phyloP scores from a whole-genome alignment of 139 green algal genomes.

The Coelastrella sp. region DNA sequence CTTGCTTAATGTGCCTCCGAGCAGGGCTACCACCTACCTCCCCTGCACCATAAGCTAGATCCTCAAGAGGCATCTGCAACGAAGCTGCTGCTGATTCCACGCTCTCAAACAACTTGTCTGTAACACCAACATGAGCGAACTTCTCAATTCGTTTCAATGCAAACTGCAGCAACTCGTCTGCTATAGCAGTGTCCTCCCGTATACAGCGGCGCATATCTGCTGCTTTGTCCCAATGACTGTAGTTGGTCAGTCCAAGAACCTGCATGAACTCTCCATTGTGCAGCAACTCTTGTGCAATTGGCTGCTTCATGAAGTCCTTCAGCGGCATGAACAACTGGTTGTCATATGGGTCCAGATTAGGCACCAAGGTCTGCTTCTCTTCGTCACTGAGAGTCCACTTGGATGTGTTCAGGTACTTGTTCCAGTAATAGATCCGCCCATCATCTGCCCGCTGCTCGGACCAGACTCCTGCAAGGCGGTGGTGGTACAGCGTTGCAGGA shows the following conservation, averaged over 20 bases:
- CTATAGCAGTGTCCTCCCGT: neutral
- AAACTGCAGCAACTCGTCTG: slow-evolving; percentile 56
- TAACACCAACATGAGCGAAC: slow-evolving; percentile 82
- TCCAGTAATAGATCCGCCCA: slow-evolving; percentile 63
- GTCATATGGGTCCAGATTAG: slow-evolving; percentile 82
- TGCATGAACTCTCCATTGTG: slow-evolving; percentile 83
- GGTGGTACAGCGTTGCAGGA: too few relatives aligned
- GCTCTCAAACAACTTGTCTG: slow-evolving; percentile 70
- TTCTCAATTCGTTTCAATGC: slow-evolving; percentile 57
- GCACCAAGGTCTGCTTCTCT: slow-evolving; percentile 60
- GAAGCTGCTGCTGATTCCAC: slow-evolving; percentile 67
- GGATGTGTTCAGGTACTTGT: slow-evolving; percentile 60
- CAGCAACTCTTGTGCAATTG: slow-evolving; percentile 78
- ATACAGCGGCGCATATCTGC: slow-evolving; percentile 69
- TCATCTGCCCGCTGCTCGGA: slow-evolving; percentile 51
- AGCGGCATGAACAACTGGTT: slow-evolving; percentile 85
- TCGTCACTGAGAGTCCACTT: slow-evolving; percentile 61
- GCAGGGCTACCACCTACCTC: slow-evolving; percentile 43
- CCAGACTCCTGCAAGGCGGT: slow-evolving; percentile 44
- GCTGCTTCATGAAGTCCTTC: slow-evolving; percentile 35
- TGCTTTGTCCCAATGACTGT: slow-evolving; percentile 78
- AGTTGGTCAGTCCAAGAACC: slow-evolving; percentile 90
- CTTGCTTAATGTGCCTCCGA: neutral
- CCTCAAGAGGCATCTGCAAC: slow-evolving; percentile 48
- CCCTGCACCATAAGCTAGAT: slow-evolving; percentile 56